phyloP scores from a whole-genome alignment of 805 yeast genomes.

The Kluyveromyces nonfermentans region DNA sequence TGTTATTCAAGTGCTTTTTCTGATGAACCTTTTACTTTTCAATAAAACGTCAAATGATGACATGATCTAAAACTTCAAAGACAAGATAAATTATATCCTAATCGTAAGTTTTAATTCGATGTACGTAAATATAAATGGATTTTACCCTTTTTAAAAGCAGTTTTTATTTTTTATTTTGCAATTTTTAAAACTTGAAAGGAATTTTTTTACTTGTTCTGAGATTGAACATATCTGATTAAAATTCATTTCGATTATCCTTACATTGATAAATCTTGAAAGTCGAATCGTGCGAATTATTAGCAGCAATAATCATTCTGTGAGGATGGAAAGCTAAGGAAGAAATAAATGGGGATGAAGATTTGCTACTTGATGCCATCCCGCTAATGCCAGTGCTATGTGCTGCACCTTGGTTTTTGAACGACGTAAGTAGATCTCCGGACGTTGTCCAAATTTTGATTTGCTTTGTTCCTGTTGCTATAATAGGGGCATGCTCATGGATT shows the following conservation, averaged over 20 bases:
- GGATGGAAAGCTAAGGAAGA: conserved; percentile 78
- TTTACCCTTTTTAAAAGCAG: too few relatives aligned
- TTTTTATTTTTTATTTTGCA: too few relatives aligned
- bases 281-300: conserved; percentile 70
- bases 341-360: conserved; percentile 38
- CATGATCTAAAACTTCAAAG: too few relatives aligned
- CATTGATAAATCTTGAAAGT: conserved; percentile 56
- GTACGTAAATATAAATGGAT: too few relatives aligned
- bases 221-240: too few relatives aligned
- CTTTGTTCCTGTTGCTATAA: conserved; percentile 80
- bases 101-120: too few relatives aligned
- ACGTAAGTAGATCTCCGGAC: conserved; percentile 61
- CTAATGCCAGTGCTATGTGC: conserved; percentile 23
- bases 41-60: too few relatives aligned
- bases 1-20: too few relatives aligned
- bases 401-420: conserved; percentile 36
- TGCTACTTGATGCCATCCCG: conserved; percentile 25
- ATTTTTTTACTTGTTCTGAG: too few relatives aligned
- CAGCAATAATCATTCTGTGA: conserved; percentile 88
- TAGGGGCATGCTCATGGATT: conserved; percentile 94
- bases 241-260: conserved; percentile 24
- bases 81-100: too few relatives aligned
- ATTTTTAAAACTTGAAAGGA: too few relatives aligned
- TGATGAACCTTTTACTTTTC: too few relatives aligned
- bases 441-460: conserved; percentile 78